phyloP scores from a whole-genome alignment of 2,329 filamentous ascomycete genomes.

The Arthrobotrys iridis region DNA sequence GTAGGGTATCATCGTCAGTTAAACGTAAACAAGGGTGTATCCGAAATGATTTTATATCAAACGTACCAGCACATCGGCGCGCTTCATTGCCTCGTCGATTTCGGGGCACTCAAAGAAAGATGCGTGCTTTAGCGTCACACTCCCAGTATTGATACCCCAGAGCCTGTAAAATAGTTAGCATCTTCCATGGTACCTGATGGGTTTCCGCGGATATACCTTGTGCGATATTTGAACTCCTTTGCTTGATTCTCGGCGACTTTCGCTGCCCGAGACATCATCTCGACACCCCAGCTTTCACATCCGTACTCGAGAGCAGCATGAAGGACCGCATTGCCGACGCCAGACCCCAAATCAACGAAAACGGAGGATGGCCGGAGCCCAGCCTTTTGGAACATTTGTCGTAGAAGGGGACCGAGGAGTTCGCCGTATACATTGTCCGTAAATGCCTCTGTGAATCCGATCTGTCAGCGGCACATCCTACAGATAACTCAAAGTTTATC shows the following conservation, averaged over 20 bases:
- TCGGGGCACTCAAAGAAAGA: conserved; percentile 80
- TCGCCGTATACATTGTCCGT: conserved; percentile 96
- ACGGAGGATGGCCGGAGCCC: conserved; percentile 82
- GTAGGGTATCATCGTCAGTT: not conserved
- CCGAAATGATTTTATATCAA: not conserved
- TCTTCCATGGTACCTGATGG: not conserved
- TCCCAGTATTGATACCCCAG: conserved; percentile 85
- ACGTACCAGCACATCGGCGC: conserved; percentile 80
- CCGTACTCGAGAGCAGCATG: conserved; percentile 93
- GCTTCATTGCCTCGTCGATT: conserved; percentile 78
- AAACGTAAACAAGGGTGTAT: not conserved
- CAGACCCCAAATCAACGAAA: conserved; percentile 94
- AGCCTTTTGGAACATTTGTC: conserved; percentile 79
- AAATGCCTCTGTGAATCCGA: conserved; percentile 68
- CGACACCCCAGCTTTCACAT: conserved; percentile 94
- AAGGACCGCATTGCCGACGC: conserved; percentile 93
- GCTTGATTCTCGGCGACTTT: conserved; percentile 82
- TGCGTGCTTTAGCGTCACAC: conserved; percentile 80
- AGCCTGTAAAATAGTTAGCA: conserved; percentile 65
- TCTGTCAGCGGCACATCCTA: not conserved
- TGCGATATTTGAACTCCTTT: conserved; percentile 83
- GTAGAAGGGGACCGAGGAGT: conserved; percentile 83
- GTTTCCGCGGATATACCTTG: conserved; percentile 60
- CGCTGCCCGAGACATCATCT: conserved; percentile 92
- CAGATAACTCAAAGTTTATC: not conserved